phyloP scores from a whole-genome alignment of 805 yeast genomes.

The Saccharomycopsis fermentans region DNA sequence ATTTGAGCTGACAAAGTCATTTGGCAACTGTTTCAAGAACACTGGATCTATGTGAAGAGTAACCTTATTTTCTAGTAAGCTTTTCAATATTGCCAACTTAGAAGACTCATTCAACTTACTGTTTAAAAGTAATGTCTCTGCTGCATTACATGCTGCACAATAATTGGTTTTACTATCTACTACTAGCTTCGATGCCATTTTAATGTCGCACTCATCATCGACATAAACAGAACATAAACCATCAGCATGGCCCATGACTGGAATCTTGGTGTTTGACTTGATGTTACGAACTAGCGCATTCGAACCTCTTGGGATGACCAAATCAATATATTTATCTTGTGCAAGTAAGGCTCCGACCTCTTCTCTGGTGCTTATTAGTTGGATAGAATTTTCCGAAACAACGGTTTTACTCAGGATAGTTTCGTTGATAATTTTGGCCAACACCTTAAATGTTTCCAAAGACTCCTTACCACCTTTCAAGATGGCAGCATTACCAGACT shows the following conservation, averaged over 20 bases:
- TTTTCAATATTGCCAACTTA: conserved; percentile 30
- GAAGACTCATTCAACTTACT: conserved; percentile 27
- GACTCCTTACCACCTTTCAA: conserved; percentile 97
- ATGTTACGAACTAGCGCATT: conserved; percentile 82
- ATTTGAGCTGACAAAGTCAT: conserved; percentile 18
- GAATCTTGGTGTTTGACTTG: conserved; percentile 82
- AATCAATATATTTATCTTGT: conserved; percentile 84
- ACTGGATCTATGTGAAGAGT: conserved; percentile 57
- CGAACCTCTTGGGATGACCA: conserved; percentile 97
- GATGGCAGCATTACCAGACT: conserved; percentile 94
- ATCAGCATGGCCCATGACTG: conserved; percentile 97
- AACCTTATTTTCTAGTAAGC: conserved; percentile 55
- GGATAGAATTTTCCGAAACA: conserved; percentile 76
- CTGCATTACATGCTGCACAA: conserved; percentile 99
- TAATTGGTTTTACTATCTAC: conserved; percentile 91
- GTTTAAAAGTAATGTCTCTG: conserved; percentile 71
- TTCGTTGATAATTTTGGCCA: conserved; percentile 60
- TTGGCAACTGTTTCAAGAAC: conserved; percentile 22
- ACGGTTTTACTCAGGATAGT: conserved; percentile 48
- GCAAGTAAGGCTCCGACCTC: conserved; percentile 76
- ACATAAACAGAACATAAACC: conserved; percentile 89
- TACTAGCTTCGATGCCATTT: conserved; percentile 63
- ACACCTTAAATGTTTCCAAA: conserved; percentile 67
- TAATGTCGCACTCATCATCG: conserved; percentile 66
- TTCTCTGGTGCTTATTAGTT: conserved; percentile 78